phyloP scores from a whole-genome alignment of 345 rosid genomes.

The Erysimum cheiranthoides region DNA sequence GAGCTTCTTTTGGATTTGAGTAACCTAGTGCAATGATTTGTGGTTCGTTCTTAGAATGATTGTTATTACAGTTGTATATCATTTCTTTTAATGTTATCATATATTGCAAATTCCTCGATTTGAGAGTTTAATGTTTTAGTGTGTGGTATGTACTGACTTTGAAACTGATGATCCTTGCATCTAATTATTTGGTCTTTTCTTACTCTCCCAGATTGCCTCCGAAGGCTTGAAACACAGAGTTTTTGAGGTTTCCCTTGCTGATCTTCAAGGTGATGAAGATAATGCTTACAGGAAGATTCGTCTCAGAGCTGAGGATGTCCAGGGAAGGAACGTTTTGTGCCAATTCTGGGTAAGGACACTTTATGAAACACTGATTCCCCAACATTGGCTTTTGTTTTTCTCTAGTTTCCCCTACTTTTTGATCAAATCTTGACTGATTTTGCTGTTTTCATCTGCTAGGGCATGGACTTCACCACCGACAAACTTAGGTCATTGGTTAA shows the following conservation, averaged over 20 bases:
- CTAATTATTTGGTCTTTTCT: neutral
- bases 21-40: neutral
- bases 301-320: conserved; percentile 96
- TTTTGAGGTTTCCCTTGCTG: conserved; percentile 88
- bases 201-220: conserved; percentile 79
- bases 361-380: neutral
- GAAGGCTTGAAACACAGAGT: conserved; percentile 95
- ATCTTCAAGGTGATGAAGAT: conserved; percentile 88
- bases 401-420: neutral
- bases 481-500: conserved; percentile 94
- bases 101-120: neutral
- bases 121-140: neutral
- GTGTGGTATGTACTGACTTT: too few relatives aligned
- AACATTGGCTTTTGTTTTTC: neutral
- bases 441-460: neutral
- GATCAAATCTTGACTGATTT: neutral
- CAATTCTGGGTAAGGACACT: conserved; percentile 81
- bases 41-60: neutral
- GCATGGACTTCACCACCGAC: conserved; percentile 94
- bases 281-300: conserved; percentile 87
- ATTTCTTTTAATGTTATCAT: neutral
- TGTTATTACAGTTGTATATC: neutral
- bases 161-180: neutral
- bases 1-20: neutral
- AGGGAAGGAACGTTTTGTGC: conserved; percentile 82